Percentiles rank a stretch among this genome's conserved stretches.
Conservation (phyloP, 1,284 basidiomycete genomes). For the Boletus sp. region DNA sequence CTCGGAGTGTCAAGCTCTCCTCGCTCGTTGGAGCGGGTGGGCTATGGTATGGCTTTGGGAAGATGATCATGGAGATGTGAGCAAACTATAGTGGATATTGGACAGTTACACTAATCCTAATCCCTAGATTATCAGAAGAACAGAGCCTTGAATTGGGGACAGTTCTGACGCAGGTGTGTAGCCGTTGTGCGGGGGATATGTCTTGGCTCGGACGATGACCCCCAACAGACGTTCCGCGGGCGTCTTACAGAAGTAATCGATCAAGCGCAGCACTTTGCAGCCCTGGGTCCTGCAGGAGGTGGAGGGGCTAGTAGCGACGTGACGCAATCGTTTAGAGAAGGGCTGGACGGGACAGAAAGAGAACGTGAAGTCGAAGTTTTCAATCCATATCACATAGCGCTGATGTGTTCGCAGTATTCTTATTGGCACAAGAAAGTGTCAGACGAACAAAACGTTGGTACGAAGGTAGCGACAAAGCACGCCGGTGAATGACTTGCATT, state of each 20-base stretch:
- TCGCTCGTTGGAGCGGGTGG: slow-evolving; percentile 83
- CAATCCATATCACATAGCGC: neutral
- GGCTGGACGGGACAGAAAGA: slow-evolving; percentile 83
- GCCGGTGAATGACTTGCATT: slow-evolving; percentile 37
- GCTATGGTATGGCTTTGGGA: slow-evolving; percentile 88
- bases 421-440: slow-evolving; percentile 77
- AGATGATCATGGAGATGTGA: slow-evolving; percentile 76
- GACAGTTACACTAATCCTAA: slow-evolving; percentile 1
- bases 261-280: slow-evolving; percentile 87
- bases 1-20: slow-evolving; percentile 76
- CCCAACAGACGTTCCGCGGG: slow-evolving; percentile 68
- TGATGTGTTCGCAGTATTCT: slow-evolving; percentile 60
- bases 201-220: slow-evolving; percentile 1
- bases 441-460: slow-evolving; percentile 80
- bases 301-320: slow-evolving; percentile 53
- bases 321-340: slow-evolving; percentile 80
- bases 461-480: slow-evolving; percentile 61
- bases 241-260: slow-evolving; percentile 83
- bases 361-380: slow-evolving; percentile 57
- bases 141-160: slow-evolving; percentile 68
- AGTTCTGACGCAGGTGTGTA: slow-evolving; percentile 62
- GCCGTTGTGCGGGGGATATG: neutral
- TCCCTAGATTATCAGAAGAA: slow-evolving; percentile 62
- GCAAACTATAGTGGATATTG: slow-evolving; percentile 27
- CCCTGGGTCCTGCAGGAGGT: slow-evolving; percentile 59